Conservation (phyloP, 495 filamentous ascomycete species). For the Penicillium lagena region DNA sequence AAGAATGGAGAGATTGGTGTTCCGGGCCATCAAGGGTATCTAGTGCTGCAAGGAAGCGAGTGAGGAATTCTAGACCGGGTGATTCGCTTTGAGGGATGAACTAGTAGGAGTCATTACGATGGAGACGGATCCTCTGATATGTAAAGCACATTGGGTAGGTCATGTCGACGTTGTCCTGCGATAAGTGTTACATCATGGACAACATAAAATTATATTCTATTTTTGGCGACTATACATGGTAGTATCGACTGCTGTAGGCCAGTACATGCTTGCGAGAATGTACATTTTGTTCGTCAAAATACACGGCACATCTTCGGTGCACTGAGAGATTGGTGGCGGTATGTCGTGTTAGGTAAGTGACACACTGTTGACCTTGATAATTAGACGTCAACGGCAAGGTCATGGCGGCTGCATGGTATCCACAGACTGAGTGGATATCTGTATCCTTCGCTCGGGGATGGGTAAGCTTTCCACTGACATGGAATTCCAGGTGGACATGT, state of each 20-base stretch:
- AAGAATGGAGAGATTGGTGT: conserved; percentile 10
- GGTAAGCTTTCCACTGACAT: conserved; percentile 31
- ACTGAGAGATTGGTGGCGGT: not conserved
- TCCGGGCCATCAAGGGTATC: conserved; percentile 8
- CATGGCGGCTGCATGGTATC: conserved; percentile 11
- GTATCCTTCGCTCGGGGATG: conserved; percentile 18
- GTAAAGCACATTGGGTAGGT: not conserved
- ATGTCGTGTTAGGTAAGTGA: not conserved
- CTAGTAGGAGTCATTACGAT: conserved; percentile 14
- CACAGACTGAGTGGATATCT: conserved; percentile 12
- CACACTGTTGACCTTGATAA: too few species aligned
- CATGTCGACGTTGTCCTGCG: not conserved
- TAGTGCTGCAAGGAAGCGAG: conserved; percentile 12
- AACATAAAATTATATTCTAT: too few species aligned
- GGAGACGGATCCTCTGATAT: conserved; percentile 3
- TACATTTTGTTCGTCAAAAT: not conserved
- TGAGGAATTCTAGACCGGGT: conserved; percentile 17
- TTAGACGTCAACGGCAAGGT: not conserved
- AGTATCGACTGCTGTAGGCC: too few species aligned
- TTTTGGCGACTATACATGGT: too few species aligned
- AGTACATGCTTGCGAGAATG: not conserved
- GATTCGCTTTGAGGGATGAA: conserved; percentile 8
- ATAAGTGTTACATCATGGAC: not conserved
- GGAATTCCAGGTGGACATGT: conserved; percentile 16
- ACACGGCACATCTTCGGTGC: not conserved